Evolutionary conservation across 176 grass and related monocot genomes (phyloP).

Genomic region (Oryza punctata): DNA sequence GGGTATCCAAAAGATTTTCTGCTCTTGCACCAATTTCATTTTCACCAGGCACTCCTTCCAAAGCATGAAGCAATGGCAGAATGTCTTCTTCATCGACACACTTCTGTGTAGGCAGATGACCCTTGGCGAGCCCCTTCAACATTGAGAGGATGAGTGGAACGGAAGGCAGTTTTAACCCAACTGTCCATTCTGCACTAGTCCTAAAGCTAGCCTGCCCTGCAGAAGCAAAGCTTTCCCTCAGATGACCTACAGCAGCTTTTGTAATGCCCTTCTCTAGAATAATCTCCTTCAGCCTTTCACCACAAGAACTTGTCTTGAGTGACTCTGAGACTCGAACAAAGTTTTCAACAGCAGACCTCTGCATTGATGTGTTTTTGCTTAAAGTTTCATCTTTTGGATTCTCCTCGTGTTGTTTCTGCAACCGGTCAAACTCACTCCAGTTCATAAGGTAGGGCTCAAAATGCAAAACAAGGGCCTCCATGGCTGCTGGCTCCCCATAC

Average conservation of each 20-base stretch:
- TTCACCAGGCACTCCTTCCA: conserved; percentile 89
- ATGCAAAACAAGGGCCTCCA: conserved; percentile 95
- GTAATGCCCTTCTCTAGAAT: conserved; percentile 91
- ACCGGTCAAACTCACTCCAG: conserved; percentile 76
- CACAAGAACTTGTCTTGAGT: conserved; percentile 92
- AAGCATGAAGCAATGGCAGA: conserved; percentile 85
- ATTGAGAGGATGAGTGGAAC: conserved; percentile 88
- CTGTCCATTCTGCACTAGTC: conserved; percentile 78
- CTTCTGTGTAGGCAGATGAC: conserved; percentile 88
- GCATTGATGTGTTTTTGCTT: conserved; percentile 57
- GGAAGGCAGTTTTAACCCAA: conserved; percentile 79
- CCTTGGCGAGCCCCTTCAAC: conserved; percentile 90
- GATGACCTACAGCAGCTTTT: conserved; percentile 62
- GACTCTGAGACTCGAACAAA: conserved; percentile 98
- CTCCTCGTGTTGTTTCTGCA: conserved; percentile 81
- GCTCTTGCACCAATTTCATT: conserved; percentile 96
- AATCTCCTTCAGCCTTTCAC: conserved; percentile 93
- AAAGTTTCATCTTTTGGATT: conserved; percentile 78
- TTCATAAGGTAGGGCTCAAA: conserved; percentile 88
- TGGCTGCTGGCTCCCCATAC: conserved; percentile 85
- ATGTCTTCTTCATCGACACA: conserved; percentile 89
- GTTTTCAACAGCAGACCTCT: conserved; percentile 86
- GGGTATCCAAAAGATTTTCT: conserved; percentile 93
- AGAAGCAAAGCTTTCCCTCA: conserved; percentile 80
- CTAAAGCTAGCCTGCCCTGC: conserved; percentile 59